phyloP scores from a whole-genome alignment of 371 early-diverging fungal genomes.

The Haplosporangium sp. region DNA sequence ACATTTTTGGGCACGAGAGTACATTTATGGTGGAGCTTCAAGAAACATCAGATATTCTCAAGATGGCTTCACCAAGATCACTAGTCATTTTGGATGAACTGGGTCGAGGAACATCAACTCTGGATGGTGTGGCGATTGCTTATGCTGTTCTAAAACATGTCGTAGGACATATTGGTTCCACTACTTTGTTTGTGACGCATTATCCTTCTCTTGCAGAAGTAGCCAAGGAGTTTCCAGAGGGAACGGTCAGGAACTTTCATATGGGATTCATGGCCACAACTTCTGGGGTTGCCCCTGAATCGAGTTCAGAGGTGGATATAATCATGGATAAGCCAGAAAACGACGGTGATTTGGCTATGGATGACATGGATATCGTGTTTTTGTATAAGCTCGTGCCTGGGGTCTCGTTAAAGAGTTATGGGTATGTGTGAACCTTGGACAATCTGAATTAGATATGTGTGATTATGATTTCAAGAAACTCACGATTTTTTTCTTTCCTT shows the following conservation, averaged over 20 bases:
- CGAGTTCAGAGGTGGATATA: neutral
- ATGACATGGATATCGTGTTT: constrained; percentile 75
- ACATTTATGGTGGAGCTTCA: constrained; percentile 99
- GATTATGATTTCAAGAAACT: neutral
- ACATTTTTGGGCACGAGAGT: constrained; percentile 81
- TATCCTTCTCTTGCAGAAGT: constrained; percentile 77
- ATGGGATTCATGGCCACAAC: constrained; percentile 78
- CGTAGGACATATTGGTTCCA: constrained; percentile 56
- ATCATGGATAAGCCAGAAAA: neutral
- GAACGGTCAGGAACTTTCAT: constrained; percentile 65
- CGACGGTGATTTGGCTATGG: constrained; percentile 15
- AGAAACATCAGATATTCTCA: constrained; percentile 94
- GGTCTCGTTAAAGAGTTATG: constrained; percentile 80
- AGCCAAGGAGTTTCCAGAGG: constrained; percentile 58
- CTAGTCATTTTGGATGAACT: constrained; percentile 99
- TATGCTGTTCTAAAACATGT: constrained; percentile 88
- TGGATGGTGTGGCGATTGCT: constrained; percentile 95
- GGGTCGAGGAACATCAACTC: constrained; percentile 97
- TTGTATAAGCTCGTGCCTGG: constrained; percentile 89
- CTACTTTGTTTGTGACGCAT: constrained; percentile 95
- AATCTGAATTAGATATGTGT: neutral
- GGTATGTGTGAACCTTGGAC: constrained; percentile 59
- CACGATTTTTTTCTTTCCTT: too few relatives aligned
- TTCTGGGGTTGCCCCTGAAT: neutral
- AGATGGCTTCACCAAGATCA: constrained; percentile 81